These are phyloP conservation scores for Parsonsia alboflavescens DNA, from an alignment of 257 asterid genomes.

Conservation along the genomic window DNA sequence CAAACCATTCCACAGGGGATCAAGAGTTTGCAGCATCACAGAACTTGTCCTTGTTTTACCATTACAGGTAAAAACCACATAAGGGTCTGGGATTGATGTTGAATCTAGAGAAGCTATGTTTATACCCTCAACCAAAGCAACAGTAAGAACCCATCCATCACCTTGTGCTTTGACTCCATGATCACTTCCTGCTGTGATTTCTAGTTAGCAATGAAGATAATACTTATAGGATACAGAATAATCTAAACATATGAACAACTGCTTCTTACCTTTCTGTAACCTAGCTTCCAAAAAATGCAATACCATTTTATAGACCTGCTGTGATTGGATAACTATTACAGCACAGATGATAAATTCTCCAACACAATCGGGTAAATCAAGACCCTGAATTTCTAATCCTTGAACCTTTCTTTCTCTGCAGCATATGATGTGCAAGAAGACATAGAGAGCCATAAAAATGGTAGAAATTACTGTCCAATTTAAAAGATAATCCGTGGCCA, in stretches of 20 bases:
- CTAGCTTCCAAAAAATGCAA: conserved; percentile 73
- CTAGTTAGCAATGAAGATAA: neutral
- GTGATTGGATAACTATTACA: conserved; percentile 52
- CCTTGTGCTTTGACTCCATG: conserved; percentile 83
- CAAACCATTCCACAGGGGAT: conserved; percentile 88
- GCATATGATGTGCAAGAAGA: conserved; percentile 51
- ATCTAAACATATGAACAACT: neutral
- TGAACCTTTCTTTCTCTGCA: conserved; percentile 37
- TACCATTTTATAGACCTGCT: conserved; percentile 63
- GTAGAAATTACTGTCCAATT: conserved; percentile 61
- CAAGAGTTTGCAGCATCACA: conserved; percentile 74
- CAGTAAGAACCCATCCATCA: conserved; percentile 93
- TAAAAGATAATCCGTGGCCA: conserved; percentile 53
- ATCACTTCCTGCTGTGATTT: conserved; percentile 55
- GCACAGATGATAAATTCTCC: conserved; percentile 72
- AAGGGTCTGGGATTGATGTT: conserved; percentile 62
- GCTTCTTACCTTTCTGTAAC: conserved; percentile 52
- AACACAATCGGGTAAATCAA: conserved; percentile 82
- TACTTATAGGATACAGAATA: neutral
- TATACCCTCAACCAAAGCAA: conserved; percentile 68
- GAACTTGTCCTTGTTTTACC: conserved; percentile 93
- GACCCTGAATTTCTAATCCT: conserved; percentile 68
- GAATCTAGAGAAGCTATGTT: conserved; percentile 50
- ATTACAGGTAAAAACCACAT: conserved; percentile 81
- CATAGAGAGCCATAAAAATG: conserved; percentile 43